A percentile compares a stretch with the other conserved stretches of the same genome.
Conservation (phyloP, 2,329 filamentous ascomycete species). For the Colletotrichum echinochloae region DNA sequence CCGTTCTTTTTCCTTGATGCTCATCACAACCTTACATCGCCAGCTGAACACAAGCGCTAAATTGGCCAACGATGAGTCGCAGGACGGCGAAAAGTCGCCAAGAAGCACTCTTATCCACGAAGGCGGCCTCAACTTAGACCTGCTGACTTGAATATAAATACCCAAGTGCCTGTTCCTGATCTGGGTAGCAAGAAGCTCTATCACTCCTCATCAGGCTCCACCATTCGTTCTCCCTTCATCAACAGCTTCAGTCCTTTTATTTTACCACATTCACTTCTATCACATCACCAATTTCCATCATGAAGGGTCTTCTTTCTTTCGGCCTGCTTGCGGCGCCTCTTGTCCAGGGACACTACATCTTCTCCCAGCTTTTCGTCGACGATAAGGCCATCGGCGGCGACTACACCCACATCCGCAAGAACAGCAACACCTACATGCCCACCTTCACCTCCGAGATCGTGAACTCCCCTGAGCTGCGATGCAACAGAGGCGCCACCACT, state of each 20-base stretch:
- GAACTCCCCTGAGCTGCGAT: slow-evolving; percentile 12
- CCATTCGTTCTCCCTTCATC: not conserved
- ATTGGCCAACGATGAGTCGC: not conserved
- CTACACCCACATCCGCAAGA: slow-evolving; percentile 38
- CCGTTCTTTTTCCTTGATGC: not conserved
- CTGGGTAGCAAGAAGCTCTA: not conserved
- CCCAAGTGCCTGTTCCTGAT: not conserved
- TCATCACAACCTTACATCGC: not conserved
- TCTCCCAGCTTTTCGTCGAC: slow-evolving; percentile 41
- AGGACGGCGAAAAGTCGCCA: not conserved
- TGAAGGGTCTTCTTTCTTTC: slow-evolving; percentile 6
- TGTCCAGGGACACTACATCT: slow-evolving; percentile 42
- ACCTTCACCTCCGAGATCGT: not conserved
- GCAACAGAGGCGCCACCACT: slow-evolving; percentile 20
- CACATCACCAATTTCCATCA: not conserved
- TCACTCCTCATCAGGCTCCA: not conserved
- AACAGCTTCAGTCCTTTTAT: not conserved
- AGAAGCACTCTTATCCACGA: not conserved
- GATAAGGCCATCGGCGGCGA: slow-evolving; percentile 32
- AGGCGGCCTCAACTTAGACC: not conserved
- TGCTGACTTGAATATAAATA: not conserved
- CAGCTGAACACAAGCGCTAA: not conserved
- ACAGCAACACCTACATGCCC: slow-evolving; percentile 33
- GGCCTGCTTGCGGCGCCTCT: slow-evolving; percentile 7
- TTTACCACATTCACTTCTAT: not conserved